Evolutionary conservation across 2,329 filamentous ascomycete genomes (phyloP).

Genomic region (Xylariaceae sp.): DNA sequence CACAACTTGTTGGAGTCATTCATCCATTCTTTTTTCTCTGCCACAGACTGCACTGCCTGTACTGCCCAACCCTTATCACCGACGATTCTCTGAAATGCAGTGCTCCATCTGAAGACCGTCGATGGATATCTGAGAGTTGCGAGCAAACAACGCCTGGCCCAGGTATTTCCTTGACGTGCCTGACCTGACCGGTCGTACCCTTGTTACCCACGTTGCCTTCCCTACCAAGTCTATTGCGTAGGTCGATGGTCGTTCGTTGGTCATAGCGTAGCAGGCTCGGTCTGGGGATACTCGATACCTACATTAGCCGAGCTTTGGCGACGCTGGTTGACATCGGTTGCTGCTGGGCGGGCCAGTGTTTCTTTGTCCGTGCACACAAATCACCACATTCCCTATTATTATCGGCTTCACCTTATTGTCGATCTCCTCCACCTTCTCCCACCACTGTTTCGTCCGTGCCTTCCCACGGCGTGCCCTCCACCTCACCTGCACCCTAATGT

Average conservation of each 20-base stretch:
- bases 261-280: constrained; percentile 1
- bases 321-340: background rate
- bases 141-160: background rate
- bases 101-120: constrained; percentile 2
- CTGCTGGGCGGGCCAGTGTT: background rate
- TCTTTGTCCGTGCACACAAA: background rate
- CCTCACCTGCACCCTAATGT: background rate
- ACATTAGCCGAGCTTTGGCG: background rate
- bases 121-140: background rate
- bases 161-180: background rate
- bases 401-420: background rate
- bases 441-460: background rate
- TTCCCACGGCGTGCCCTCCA: background rate
- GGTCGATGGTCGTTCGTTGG: no score
- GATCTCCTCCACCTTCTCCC: background rate
- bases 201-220: background rate
- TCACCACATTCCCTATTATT: background rate
- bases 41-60: constrained; percentile 19
- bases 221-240: background rate
- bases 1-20: constrained; percentile 3
- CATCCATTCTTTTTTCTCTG: background rate
- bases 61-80: background rate
- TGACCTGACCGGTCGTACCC: background rate
- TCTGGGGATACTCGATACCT: background rate
- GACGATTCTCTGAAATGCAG: background rate